Percentiles rank a stretch among this genome's conserved stretches.
These are phyloP conservation scores for Triticum aestivum DNA, from an alignment of 176 grass and related monocot genomes.

Conservation along the genomic window IWGSC_CS_RefSeq_v2.1 NC_057803.1:464661210-464661709, in stretches of 20 bases:
- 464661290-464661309: slow-evolving; percentile 73
- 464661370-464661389: neutral
- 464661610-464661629: neutral
- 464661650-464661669: neutral
- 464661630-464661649: neutral
- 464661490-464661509: slow-evolving; percentile 58
- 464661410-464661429: slow-evolving; percentile 82
- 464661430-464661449: slow-evolving; percentile 85
- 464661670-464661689: neutral
- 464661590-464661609: slow-evolving; percentile 57
- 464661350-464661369: neutral
- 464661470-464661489: slow-evolving; percentile 53
- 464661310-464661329: slow-evolving; percentile 35
- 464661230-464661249: neutral
- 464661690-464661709: neutral
- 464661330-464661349: neutral
- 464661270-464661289: slow-evolving; percentile 82
- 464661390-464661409: slow-evolving; percentile 50
- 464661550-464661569: slow-evolving; percentile 81
- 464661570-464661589: slow-evolving; percentile 50
- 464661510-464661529: slow-evolving; percentile 44
- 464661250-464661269: slow-evolving; percentile 63
- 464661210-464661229: neutral
- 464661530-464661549: slow-evolving; percentile 47
- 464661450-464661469: slow-evolving; percentile 89